Base-by-base conservation (phyloP, 2,329 filamentous ascomycete genomes). In the Diaporthe ilicicola region DNA sequence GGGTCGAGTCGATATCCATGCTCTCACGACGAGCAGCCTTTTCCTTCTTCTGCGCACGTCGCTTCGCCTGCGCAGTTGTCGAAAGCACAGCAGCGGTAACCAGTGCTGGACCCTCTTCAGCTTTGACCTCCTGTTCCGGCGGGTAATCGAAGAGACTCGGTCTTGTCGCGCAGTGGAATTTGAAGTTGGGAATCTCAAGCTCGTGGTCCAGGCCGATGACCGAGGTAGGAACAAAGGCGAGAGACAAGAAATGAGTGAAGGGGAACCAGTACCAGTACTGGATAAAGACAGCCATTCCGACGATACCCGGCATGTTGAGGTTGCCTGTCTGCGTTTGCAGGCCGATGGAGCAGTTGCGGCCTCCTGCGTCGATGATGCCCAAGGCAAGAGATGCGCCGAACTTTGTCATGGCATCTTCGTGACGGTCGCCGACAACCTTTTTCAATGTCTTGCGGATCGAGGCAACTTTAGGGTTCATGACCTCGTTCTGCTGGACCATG, bases 191-290 rank as follows among this genome's bases (percentile, higher is more conserved):
- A 68, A 97, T 94, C 77, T 98, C 94, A 17, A 99, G 88, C 78
- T 98, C 94, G 78, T 97, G 92, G 79, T 99, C 95, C 32, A 99
- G 90, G 72, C 93, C 95, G 76, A 98, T 98, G 78, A 99, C 93
- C 1, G 96, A 93, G 1, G 97, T 99, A 1, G 96, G 96, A n/a
- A 94, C 94, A 83, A 99, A 98, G 78, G 94, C 95, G 73, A 99
- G 87, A 0, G 95, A 97, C 70, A 99, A 82, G 90, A 99, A 99
- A 83, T 99, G 96, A 37, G 96, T 97, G 77, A 98, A 92, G 72
- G 96, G 96, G 89, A 99, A 99, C 96, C 96, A 99, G 86, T 99
- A 99, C 96, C 96, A 99, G 86, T 99, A 99, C 81, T 99, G 96
- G 10, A 95, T 97, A 84, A 99, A 99, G 67, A 99, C 93, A 34